These are phyloP conservation scores for Fonsecaea pedrosoi DNA, from an alignment of 2,329 filamentous ascomycete species.

Conservation along the genomic window DNA sequence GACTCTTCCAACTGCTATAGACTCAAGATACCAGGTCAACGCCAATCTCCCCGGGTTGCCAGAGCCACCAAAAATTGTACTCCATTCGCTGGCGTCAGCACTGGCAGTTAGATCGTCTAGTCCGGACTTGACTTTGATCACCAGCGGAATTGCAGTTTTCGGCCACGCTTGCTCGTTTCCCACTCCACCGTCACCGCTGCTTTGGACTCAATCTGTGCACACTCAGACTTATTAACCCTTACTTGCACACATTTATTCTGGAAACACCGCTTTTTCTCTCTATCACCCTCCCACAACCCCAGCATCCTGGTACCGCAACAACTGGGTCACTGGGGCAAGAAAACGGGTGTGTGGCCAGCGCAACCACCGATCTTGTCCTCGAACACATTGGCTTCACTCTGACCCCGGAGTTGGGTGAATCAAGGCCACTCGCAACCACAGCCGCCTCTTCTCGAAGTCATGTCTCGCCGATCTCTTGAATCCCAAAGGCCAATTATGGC, in stretches of 20 bases:
- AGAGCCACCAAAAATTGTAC: not conserved
- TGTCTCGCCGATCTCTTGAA: conserved; percentile 56
- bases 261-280: not conserved
- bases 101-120: not conserved
- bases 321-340: not conserved
- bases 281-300: not conserved
- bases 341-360: not conserved
- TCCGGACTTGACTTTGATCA: conserved; percentile 7
- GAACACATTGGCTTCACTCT: conserved; percentile 11
- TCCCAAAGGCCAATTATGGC: conserved; percentile 64
- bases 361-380: not conserved
- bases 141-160: conserved; percentile 3
- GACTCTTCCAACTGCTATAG: not conserved
- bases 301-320: conserved; percentile 3
- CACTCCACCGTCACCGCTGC: conserved; percentile 7
- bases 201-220: conserved; percentile 1
- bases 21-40: not conserved
- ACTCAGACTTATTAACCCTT: conserved; percentile 6
- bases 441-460: conserved; percentile 29
- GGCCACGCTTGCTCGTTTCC: conserved; percentile 3
- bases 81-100: conserved; percentile 6
- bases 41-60: not conserved
- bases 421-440: conserved; percentile 6
- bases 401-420: not conserved
- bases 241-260: not conserved